Evolutionary conservation across 257 asterid genomes (phyloP), one percentile per base, ranked within the genome.

Genomic region (Capsicum pubescens): DNA sequence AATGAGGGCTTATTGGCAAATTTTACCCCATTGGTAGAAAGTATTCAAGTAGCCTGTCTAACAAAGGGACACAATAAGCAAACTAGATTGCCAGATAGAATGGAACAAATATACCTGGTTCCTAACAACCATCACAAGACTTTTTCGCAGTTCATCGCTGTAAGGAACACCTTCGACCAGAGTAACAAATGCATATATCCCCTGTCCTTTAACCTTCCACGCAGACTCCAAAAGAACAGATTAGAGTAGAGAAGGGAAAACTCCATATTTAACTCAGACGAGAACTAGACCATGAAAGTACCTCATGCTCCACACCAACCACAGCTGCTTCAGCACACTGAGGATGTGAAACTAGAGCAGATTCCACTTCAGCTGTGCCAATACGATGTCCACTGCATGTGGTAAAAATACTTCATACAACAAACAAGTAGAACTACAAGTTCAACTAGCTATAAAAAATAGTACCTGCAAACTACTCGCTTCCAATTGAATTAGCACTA

Each of bases 221-320:
- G 70, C 66, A 85, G 80, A 46, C 82, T 84, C 77, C 76, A 85
- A 79, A 85, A 19, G 12, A 80, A 74, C 42, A 83, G 56, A 50
- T 46, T 84, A 64, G 54, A 72, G 83, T 66, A 86, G 59, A 79
- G 12, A 46, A 16, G 58, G 61, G 16, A 76, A 36, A 58, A 72
- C 52, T 21, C 79, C 81, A 50, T 8, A 58, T 56, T 64, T 19
- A 85, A 72, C 78, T 61, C 7, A 52, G 70, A 26, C 16, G 19
- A 66, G 70, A 50, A 19, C 70, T 79, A 17, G 44, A 58, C 86
- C 50, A 48, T 66, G 84, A 79, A 83, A 16, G 84, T 82, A 95
- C 99, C 98, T 96, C 99, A 68, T 96, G 99, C 91, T 96, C 99
- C 85, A 96, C 91, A 79, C 99, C 99, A 79, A 96, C 99, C 64